Evolutionary conservation across 106 monocot species (phyloP), one percentile per base, ranked within the genome.

Genomic region (Dendrobium huoshanense): DNA sequence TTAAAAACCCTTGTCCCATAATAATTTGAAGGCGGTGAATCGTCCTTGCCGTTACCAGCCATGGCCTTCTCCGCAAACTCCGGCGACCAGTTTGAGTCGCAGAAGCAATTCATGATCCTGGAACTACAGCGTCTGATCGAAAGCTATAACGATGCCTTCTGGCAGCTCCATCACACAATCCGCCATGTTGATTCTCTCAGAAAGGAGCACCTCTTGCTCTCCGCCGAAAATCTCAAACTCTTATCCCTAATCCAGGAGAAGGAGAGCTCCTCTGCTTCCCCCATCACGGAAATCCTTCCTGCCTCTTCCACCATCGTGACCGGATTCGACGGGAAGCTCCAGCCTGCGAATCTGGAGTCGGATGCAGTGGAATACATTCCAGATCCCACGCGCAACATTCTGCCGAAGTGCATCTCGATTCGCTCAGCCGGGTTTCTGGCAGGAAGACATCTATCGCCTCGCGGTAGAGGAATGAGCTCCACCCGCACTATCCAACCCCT

Each of bases 361-460:
- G 80, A 80, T 37, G 49, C 40, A 17, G 84, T 45, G 84, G 75
- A 58, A 16, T 40, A 27, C 41, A 37, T 27, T 55, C 48, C 61
- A 65, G 72, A 77, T 80, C 27, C 79, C 67, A 33, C n/a, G 22
- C 73, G 58, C 27, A 80, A 80, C 64, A 75, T 75, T 33, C 15
- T 77, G 43, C 94, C 89, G 79, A 94, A 89, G 89, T 89, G 91
- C 87, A 94, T 94, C 81, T 85, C 91, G 51, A 89, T 91, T 55
- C 91, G 89, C 31, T 92, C 90, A 49, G 80, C 75, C 16, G 90
- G 82, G 25, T 92, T 82, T 80, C 75, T 84, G 42, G 65, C 79
- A 5, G 68, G 41, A 27, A 82, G 80, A 68, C 48, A 44, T 31
- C 17, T 54, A n/a, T 56, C 68, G 18, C 11, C 73, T 58, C 73